Evolutionary conservation across 176 grass and related monocot genomes (phyloP).

Genomic region (Pontederia crassipes): DNA sequence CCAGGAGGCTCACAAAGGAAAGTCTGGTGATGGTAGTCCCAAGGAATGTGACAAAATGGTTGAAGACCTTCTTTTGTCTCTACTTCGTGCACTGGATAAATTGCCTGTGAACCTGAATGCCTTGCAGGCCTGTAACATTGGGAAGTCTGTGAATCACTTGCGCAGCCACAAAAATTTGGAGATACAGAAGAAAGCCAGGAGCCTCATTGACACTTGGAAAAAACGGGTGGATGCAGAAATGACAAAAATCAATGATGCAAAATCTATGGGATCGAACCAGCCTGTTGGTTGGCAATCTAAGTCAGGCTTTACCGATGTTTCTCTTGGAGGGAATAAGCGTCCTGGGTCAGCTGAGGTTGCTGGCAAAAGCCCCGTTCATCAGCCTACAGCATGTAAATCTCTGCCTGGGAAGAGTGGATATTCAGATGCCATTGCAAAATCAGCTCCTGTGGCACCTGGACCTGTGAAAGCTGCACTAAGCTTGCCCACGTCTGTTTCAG

Average conservation of each 20-base stretch:
- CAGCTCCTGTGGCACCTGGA: slow-evolving; percentile 5
- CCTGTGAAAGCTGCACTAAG: slow-evolving; percentile 30
- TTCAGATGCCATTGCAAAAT: slow-evolving; percentile 28
- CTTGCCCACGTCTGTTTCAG: slow-evolving; percentile 12
- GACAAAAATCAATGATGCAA: slow-evolving; percentile 64
- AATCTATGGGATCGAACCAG: slow-evolving; percentile 42
- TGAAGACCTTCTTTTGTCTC: slow-evolving; percentile 59
- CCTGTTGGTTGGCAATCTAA: slow-evolving; percentile 60
- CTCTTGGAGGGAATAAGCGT: slow-evolving; percentile 57
- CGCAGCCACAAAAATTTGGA: slow-evolving; percentile 75
- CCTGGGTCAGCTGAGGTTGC: slow-evolving; percentile 41
- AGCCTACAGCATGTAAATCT: slow-evolving; percentile 36
- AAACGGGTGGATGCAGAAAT: slow-evolving; percentile 94
- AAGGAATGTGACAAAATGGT: slow-evolving; percentile 55
- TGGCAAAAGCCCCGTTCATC: slow-evolving; percentile 30
- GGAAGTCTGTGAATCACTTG: slow-evolving; percentile 88
- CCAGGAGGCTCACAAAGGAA: slow-evolving; percentile 73
- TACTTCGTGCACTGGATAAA: slow-evolving; percentile 75
- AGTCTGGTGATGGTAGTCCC: slow-evolving; percentile 49
- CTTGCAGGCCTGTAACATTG: slow-evolving; percentile 76
- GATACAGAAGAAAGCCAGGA: slow-evolving; percentile 85
- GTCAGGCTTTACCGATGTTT: slow-evolving; percentile 47
- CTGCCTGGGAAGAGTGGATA: slow-evolving; percentile 31
- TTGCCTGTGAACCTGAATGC: slow-evolving; percentile 88
- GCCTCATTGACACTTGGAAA: slow-evolving; percentile 90